Conservation (phyloP, 2,329 filamentous ascomycete genomes). For the Cercospora berteroae region DNA sequence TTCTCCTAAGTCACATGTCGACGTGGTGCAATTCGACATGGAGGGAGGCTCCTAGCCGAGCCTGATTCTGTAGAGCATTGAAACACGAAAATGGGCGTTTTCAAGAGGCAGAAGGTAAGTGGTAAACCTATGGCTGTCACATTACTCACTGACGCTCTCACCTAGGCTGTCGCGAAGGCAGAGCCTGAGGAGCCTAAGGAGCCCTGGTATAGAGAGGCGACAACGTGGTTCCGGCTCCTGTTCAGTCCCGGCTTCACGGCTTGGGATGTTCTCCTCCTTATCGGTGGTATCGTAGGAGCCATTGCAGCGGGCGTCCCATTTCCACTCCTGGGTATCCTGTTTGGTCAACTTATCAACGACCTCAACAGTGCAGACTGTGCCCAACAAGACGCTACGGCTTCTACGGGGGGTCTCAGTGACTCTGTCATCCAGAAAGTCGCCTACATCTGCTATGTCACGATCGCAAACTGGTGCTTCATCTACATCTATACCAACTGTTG, state of each 20-base stretch:
- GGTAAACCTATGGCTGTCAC: neutral
- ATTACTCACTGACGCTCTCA: neutral
- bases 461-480: constrained; percentile 55
- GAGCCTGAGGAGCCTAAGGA: constrained; percentile 10
- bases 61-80: neutral
- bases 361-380: constrained; percentile 59
- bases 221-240: constrained; percentile 20
- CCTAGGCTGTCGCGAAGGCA: neutral
- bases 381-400: constrained; percentile 30
- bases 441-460: constrained; percentile 61
- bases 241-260: constrained; percentile 17
- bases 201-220: constrained; percentile 16
- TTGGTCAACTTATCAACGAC: constrained; percentile 62
- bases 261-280: constrained; percentile 18
- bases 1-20: neutral
- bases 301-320: constrained; percentile 62
- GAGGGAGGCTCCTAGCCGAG: neutral
- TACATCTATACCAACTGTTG: constrained; percentile 65
- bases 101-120: constrained; percentile 13
- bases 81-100: constrained; percentile 13
- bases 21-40: neutral
- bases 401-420: constrained; percentile 40
- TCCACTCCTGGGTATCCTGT: constrained; percentile 63
- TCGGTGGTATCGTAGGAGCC: constrained; percentile 18
- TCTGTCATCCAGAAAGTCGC: constrained; percentile 59